Conservation (phyloP, 306 rosid species). For the Macrotyloma uniflorum region DNA sequence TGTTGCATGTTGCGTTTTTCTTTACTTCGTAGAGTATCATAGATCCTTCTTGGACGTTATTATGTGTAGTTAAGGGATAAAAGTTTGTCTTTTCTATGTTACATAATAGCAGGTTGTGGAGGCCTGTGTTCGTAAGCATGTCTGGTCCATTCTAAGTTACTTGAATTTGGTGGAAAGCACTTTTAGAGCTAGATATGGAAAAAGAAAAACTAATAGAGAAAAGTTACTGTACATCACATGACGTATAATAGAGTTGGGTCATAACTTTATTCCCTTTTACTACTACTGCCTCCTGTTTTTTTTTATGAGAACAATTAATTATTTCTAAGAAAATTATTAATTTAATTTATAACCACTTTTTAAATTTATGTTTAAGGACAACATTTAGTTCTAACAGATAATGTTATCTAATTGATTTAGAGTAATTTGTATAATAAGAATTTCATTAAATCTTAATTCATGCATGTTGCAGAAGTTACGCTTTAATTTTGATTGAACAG, state of each 20-base stretch:
- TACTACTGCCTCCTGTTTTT: neutral
- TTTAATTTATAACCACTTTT: no score
- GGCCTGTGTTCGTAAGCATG: neutral
- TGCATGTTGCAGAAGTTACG: no score
- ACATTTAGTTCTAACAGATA: no score
- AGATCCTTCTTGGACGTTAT: neutral
- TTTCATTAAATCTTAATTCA: no score
- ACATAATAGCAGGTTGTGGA: neutral
- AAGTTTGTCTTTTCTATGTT: neutral
- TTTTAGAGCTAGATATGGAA: neutral
- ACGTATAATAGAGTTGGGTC: neutral
- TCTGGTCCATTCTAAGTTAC: neutral
- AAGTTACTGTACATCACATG: neutral
- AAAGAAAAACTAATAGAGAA: neutral
- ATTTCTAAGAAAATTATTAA: neutral
- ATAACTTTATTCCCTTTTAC: constrained; percentile 9
- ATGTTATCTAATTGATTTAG: no score
- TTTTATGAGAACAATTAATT: no score
- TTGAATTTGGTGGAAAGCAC: neutral
- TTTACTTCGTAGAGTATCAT: neutral
- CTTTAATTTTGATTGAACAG: no score
- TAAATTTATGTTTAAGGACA: no score
- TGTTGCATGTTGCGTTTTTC: neutral
- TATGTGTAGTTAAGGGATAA: neutral
- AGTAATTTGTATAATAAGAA: no score